Evolutionary conservation across 2,329 filamentous ascomycete species (phyloP).

Genomic region (Neocucurbitaria cava): DNA sequence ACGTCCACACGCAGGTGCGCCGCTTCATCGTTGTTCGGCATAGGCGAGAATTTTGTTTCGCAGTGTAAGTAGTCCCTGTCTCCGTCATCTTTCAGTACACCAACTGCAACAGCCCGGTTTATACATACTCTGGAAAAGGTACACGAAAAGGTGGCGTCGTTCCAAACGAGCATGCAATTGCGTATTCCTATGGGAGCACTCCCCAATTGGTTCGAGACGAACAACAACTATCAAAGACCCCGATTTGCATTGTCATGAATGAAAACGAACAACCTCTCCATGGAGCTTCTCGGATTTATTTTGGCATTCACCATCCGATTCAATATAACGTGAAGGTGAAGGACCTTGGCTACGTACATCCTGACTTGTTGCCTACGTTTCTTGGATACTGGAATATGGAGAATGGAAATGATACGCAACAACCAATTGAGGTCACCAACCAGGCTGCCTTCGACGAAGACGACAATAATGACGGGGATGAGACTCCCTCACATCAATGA

Average conservation of each 20-base stretch:
- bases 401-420: not conserved
- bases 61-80: not conserved
- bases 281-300: not conserved
- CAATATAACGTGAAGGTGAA: constrained; percentile 5
- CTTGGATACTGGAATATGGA: constrained; percentile 7
- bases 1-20: constrained; percentile 16
- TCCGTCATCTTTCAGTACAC: not conserved
- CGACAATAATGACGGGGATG: too few species aligned
- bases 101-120: not conserved
- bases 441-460: too few species aligned
- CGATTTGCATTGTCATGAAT: not conserved
- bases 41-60: constrained; percentile 18
- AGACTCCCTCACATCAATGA: too few species aligned
- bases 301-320: constrained; percentile 8
- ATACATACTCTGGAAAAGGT: not conserved
- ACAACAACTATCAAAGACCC: not conserved
- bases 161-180: constrained; percentile 3
- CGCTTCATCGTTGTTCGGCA: constrained; percentile 18
- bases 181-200: not conserved
- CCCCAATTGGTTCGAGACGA: not conserved
- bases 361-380: not conserved
- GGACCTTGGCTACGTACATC: not conserved
- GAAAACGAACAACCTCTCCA: not conserved
- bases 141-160: not conserved
- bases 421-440: too few species aligned